These are phyloP conservation scores for Dactylorhiza incarnata DNA, from an alignment of 106 monocot genomes.

Conservation along the genomic window DNA sequence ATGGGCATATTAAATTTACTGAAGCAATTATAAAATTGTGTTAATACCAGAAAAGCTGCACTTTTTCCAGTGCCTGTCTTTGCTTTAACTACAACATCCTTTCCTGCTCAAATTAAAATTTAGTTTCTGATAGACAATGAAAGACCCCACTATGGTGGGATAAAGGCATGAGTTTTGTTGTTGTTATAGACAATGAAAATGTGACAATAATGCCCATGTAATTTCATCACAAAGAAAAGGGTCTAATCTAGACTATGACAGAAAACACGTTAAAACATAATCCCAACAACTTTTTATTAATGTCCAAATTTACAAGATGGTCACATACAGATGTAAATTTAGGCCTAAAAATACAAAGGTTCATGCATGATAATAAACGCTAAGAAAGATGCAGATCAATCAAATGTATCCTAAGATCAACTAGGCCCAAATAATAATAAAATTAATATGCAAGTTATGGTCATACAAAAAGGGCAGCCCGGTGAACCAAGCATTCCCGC, in stretches of 20 bases:
- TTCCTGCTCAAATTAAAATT: conserved; percentile 38
- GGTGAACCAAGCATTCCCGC: no score
- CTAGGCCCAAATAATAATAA: neutral
- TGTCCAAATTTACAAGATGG: neutral
- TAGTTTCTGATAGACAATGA: neutral
- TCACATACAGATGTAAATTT: neutral
- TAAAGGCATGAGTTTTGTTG: no score
- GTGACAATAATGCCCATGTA: neutral
- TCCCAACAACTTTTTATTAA: neutral
- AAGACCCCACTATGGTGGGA: neutral
- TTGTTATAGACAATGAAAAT: neutral
- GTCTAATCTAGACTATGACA: neutral
- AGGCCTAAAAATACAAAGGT: neutral
- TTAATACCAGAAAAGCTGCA: conserved; percentile 76
- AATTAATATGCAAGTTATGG: neutral
- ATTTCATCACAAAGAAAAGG: neutral
- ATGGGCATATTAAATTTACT: neutral
- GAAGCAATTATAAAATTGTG: neutral
- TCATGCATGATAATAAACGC: neutral
- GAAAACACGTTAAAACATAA: neutral
- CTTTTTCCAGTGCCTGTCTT: conserved; percentile 90
- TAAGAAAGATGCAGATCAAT: neutral
- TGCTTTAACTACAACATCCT: conserved; percentile 87
- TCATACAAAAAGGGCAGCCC: neutral
- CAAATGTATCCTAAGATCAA: neutral